phyloP scores from a whole-genome alignment of 495 filamentous ascomycete species.

The Podospora appendiculata region DNA sequence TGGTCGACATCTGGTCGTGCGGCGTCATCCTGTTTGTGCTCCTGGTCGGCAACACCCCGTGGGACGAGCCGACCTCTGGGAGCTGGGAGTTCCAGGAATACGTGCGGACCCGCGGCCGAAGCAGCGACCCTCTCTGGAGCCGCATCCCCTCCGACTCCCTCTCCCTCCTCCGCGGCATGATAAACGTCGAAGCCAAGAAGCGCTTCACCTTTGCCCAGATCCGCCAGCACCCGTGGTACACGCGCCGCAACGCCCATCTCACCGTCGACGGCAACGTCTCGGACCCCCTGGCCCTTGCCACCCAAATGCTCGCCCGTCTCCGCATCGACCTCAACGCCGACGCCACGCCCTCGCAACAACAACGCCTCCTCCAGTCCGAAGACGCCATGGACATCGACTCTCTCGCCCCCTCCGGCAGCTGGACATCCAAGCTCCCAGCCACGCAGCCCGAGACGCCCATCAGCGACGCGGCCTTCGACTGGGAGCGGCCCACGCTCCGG shows the following conservation, averaged over 20 bases:
- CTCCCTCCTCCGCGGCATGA: slow-evolving; percentile 89
- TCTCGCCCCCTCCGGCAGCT: slow-evolving; percentile 16
- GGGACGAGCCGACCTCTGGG: slow-evolving; percentile 80
- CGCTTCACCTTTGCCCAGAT: slow-evolving; percentile 88
- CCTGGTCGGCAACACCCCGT: slow-evolving; percentile 92
- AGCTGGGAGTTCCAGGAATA: slow-evolving; percentile 86
- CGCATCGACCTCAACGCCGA: slow-evolving; percentile 79
- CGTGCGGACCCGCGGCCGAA: slow-evolving; percentile 65
- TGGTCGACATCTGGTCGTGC: slow-evolving; percentile 94
- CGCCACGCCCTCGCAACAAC: slow-evolving; percentile 45
- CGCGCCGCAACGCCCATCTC: slow-evolving; percentile 70
- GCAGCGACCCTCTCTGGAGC: slow-evolving; percentile 79
- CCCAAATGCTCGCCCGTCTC: slow-evolving; percentile 87
- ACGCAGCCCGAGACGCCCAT: slow-evolving; percentile 76
- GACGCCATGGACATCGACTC: slow-evolving; percentile 56
- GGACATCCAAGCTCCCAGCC: slow-evolving; percentile 39
- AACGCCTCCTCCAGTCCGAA: slow-evolving; percentile 4
- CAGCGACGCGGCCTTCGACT: slow-evolving; percentile 65
- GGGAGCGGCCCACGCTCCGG: slow-evolving; percentile 52
- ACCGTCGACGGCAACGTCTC: slow-evolving; percentile 63
- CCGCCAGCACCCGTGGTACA: slow-evolving; percentile 92
- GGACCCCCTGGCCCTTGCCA: slow-evolving; percentile 76
- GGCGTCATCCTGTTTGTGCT: slow-evolving; percentile 95
- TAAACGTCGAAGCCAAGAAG: slow-evolving; percentile 65
- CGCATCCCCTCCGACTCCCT: slow-evolving; percentile 67